Evolutionary conservation across 202 grass and related monocot species (phyloP), one percentile per base, ranked within the genome.

Genomic region (Digitaria exilis): DNA sequence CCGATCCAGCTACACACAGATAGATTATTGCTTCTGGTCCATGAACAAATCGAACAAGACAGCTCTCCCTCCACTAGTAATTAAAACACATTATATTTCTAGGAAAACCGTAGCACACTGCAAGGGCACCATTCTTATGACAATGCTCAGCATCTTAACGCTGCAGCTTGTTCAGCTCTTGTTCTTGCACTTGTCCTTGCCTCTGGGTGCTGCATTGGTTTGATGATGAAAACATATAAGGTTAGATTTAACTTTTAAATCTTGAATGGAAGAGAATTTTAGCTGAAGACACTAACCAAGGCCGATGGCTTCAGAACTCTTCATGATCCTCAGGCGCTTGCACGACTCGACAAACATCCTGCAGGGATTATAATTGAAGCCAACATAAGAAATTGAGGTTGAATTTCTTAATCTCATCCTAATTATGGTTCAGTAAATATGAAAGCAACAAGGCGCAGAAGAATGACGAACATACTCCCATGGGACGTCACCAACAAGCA

Each of bases 291-390:
- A 90, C 87, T 88, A 45, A 97, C 94, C 91, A 78, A 97, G 94
- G 77, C 91, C 94, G 18, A 94, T 97, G 65, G 94, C 94, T 88
- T 97, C 94, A 29, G 94, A 94, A 71, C 91, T 86, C 90, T 90
- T 97, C 94, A 97, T 97, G 92, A 97, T 97, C 82, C 94, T 88
- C 79, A 97, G 89, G 62, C 91, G 91, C 55, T 92, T 97, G 91
- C 94, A 97, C 76, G 91, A 91, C 68, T 87, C 89, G 29, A 94
- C 91, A 88, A 97, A 97, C 94, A 97, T 97, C 84, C 91, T 97
- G 87, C 60, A 86, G 71, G 3, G 84, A 71, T 49, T n/a, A n/a
- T 55, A 61, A 81, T 71, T 73, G 12, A 68, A 66, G 56, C 13
- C 39, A 73, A 75, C n/a, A 39, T 24, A 69, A 80, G 45, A 84